Evolutionary conservation across 805 yeast genomes (phyloP), one percentile per base, ranked within the genome.

Genomic region (Pichia cabralensis): DNA sequence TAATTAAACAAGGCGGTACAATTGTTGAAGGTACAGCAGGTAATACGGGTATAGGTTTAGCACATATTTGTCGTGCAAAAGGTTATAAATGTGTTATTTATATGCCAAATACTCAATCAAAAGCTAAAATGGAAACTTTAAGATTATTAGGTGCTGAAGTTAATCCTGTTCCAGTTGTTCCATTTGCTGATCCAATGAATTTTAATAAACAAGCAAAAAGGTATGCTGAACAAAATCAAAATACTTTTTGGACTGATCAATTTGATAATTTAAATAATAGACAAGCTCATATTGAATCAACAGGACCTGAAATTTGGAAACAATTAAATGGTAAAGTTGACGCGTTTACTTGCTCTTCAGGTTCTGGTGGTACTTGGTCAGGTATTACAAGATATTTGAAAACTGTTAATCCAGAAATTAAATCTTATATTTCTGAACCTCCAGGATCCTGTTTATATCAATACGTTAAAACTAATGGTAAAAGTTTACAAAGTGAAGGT

Each of bases 11-110:
- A 4, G 94, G 94, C 14, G 95, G 94, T 22, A 85, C 95, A 2
- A 73, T 85, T 21, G 86, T 85, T 18, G 96, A 85, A 58, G 95
- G 95, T 11, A 84, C 95, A n/a, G 96, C 96, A 4, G 96, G 96
- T 28, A 85, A 85, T 60, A 85, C 96, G 13, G 96, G 95, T 21
- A 86, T 85, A 47, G 95, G 95, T 1, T 63, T 85, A 36, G 96
- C 95, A 5, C 77, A 71, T 49, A 75, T 79, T 31, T 82, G 94
- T 55, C 66, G 94, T 25, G 72, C 89, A 31, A 74, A 79, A 46
- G 95, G 95, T 25, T 85, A 85, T 64, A 73, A 79, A 41, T 76
- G 94, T 56, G 76, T 85, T 35, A 81, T 86, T 39, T 85, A 83
- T 64, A 85, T 85, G 86, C 96, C 96, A 40, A 74, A 85, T 57